Conservation (phyloP, 371 early-diverging fungal genomes). For the Dichotomocladium elegans region DNA sequence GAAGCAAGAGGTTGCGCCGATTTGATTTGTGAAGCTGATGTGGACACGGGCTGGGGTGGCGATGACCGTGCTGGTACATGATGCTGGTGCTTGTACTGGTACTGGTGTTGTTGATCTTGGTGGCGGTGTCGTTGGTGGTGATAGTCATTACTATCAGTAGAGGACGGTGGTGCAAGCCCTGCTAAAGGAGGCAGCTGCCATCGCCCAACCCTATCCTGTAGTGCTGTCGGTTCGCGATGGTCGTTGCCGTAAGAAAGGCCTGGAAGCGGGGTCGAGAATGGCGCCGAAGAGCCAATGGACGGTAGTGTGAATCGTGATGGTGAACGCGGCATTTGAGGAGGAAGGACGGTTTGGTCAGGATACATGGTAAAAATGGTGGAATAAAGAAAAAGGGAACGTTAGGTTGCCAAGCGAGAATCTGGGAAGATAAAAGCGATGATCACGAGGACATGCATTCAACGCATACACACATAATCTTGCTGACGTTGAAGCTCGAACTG, state of each 20-base stretch:
- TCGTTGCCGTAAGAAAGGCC: no score
- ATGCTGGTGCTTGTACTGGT: neutral
- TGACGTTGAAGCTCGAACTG: no score
- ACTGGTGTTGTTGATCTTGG: neutral
- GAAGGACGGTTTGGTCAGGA: constrained; percentile 5
- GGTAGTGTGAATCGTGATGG: constrained; percentile 5
- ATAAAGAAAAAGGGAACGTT: neutral
- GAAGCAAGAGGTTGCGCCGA: no score
- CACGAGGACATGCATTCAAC: no score
- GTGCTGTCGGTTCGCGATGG: neutral
- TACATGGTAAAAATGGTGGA: neutral
- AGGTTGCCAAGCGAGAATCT: no score
- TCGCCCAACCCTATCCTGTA: neutral
- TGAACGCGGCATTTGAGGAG: constrained; percentile 5
- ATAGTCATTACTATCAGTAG: neutral
- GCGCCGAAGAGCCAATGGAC: constrained; percentile 2
- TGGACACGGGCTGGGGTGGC: neutral
- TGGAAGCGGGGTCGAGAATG: constrained; percentile 3
- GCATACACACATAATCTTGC: no score
- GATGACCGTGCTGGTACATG: neutral
- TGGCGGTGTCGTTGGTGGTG: neutral
- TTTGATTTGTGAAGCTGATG: no score
- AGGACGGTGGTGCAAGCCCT: neutral
- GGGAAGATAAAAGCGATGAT: neutral
- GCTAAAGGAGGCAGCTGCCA: constrained; percentile 8